Evolutionary conservation across 257 asterid species (phyloP).

Genomic region (Cordia subcordata): DNA sequence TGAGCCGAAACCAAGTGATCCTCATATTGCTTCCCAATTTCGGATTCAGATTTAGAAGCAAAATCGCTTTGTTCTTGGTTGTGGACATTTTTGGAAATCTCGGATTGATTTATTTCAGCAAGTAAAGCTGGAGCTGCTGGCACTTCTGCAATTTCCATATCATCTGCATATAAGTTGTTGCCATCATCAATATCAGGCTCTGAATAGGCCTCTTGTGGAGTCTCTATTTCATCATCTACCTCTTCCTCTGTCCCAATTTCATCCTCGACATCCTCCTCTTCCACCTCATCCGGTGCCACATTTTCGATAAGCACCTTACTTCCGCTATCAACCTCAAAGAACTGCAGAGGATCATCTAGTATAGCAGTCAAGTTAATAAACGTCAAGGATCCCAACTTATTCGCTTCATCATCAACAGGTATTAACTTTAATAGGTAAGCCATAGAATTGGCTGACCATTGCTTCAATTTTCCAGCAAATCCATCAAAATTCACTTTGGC

Average conservation of each 20-base stretch:
- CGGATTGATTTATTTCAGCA: slow-evolving; percentile 13
- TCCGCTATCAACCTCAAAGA: slow-evolving; percentile 4
- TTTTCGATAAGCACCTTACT: neutral
- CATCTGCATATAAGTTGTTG: slow-evolving; percentile 18
- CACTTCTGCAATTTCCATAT: slow-evolving; percentile 17
- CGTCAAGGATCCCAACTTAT: slow-evolving; percentile 28
- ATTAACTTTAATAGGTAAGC: slow-evolving; percentile 33
- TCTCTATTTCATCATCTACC: slow-evolving; percentile 6
- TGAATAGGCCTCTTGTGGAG: slow-evolving; percentile 21
- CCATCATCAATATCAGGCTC: slow-evolving; percentile 19
- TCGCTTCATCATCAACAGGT: slow-evolving; percentile 24
- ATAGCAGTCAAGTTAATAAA: slow-evolving; percentile 51
- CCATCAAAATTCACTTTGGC: slow-evolving; percentile 29
- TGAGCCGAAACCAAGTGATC: slow-evolving; percentile 13
- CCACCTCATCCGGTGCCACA: neutral
- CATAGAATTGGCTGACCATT: slow-evolving; percentile 27
- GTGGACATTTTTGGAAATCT: slow-evolving; percentile 10
- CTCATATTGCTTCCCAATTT: neutral
- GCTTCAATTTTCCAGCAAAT: slow-evolving; percentile 31
- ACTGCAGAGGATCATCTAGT: slow-evolving; percentile 17
- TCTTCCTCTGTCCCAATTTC: slow-evolving; percentile 3
- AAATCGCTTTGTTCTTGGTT: slow-evolving; percentile 13
- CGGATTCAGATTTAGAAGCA: neutral
- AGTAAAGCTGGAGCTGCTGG: slow-evolving; percentile 6
- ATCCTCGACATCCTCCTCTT: slow-evolving; percentile 1